Evolutionary conservation across 768 basidiomycete genomes (phyloP), one percentile per base, ranked within the genome.

Genomic region (Sarcomyxa edulis): DNA sequence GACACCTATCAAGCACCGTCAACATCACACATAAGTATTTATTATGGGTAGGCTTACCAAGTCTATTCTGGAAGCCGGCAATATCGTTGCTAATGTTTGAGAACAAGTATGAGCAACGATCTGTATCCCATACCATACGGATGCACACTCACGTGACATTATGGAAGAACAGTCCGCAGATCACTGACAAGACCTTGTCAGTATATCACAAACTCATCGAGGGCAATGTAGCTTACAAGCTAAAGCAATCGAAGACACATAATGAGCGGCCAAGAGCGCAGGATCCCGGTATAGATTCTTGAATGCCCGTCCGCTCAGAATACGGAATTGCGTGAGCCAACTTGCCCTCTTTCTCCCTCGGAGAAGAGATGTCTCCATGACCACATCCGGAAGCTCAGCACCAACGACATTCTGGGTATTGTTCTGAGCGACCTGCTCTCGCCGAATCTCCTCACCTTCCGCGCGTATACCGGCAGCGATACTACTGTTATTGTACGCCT

Each of bases 231-330:
- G 23, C 85, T 68, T 56, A 89, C 94, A 49, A 9, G 95, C 96
- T 39, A 97, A 71, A 4, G 69, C 72, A 47, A 98, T 76, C 1
- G 93, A 80, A 6, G 89, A 81, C 29, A 81, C 52, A 61, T 98
- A 99, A 63, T 99, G 96, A 6, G 93, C 84, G 2, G 81, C 73
- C 68, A 99, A 71, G 39, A 99, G 60, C 33, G 93, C 84, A 0
- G 95, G 95, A 52, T 99, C 92, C 18, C 95, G 72, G 58, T 99
- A 98, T 43, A 99, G 61, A 54, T 98, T 98, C 75, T 98, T 98
- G 73, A 99, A 98, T 15, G 95, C 93, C 41, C 96, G 65, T 18
- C 94, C 94, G 55, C 92, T 96, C 55, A 99, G 63, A 40, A 97
- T 94, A 56, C 77, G 75, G 54, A 99, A 98, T 65, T 99, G 96